These are phyloP conservation scores for Mucor sp. DNA, from an alignment of 371 early-diverging fungal species.

Conservation along the genomic window DNA sequence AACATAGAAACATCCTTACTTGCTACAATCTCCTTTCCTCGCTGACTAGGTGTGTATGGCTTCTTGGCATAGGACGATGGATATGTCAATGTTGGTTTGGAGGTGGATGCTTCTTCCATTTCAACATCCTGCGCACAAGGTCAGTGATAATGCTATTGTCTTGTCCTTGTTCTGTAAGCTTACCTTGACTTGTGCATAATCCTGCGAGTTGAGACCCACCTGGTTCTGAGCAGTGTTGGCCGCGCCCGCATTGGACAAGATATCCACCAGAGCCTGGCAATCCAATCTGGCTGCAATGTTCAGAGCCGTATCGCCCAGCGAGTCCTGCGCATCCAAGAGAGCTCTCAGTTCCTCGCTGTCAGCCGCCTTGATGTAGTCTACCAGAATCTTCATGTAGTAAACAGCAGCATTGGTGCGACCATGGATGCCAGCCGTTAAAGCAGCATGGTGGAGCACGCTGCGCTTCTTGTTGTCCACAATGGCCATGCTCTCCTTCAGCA, in stretches of 20 bases:
- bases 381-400: conserved; percentile 78
- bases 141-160: too few species aligned
- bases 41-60: conserved; percentile 37
- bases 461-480: conserved; percentile 71
- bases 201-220: conserved; percentile 67
- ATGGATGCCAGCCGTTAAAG: conserved; percentile 61
- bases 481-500: conserved; percentile 67
- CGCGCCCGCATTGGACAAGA: conserved; percentile 82
- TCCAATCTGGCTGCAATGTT: conserved; percentile 80
- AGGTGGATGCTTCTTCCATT: conserved; percentile 10
- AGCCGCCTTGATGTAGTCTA: conserved; percentile 19
- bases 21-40: conserved; percentile 57
- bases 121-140: conserved; percentile 3
- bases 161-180: too few species aligned
- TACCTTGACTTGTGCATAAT: conserved; percentile 48
- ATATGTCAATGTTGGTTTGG: neutral
- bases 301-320: conserved; percentile 24
- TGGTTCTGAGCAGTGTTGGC: conserved; percentile 69
- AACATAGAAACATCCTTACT: too few species aligned
- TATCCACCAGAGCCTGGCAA: conserved; percentile 63
- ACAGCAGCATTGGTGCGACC: conserved; percentile 66
- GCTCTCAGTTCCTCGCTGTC: neutral
- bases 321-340: conserved; percentile 9
- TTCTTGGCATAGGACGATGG: conserved; percentile 13
- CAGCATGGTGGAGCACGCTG: conserved; percentile 89